Conservation (phyloP, 306 rosid genomes). For the Gastrolobium bilobum region DNA sequence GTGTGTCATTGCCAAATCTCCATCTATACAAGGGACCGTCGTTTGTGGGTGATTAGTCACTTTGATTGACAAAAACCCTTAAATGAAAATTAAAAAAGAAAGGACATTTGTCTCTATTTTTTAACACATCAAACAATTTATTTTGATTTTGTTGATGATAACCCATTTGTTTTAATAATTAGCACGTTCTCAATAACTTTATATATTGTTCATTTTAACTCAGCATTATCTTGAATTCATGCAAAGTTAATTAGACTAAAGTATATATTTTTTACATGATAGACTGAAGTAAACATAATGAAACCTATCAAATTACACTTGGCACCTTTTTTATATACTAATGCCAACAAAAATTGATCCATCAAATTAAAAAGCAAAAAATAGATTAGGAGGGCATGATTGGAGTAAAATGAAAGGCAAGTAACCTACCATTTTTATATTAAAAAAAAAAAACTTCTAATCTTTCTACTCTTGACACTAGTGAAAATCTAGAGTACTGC, state of each 20-base stretch:
- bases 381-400: slow-evolving; percentile 49
- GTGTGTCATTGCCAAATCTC: slow-evolving; percentile 35
- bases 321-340: background rate
- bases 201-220: background rate
- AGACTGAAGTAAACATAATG: background rate
- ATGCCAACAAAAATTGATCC: background rate
- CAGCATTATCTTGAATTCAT: background rate
- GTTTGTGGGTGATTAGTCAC: slow-evolving; percentile 47
- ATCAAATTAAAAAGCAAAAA: background rate
- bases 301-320: background rate
- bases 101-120: background rate
- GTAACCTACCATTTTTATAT: slow-evolving; percentile 55
- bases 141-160: slow-evolving; percentile 6
- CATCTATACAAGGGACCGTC: background rate
- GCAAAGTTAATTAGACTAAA: background rate
- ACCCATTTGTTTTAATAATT: background rate
- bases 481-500: background rate
- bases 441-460: background rate
- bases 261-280: background rate
- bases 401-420: slow-evolving; percentile 70
- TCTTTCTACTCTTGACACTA: background rate
- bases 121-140: background rate
- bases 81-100: slow-evolving; percentile 17
- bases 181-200: background rate
- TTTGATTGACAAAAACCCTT: slow-evolving; percentile 34